Evolutionary conservation across 164 flowering plant species (phyloP).

Genomic region (Buxus sempervirens): DNA sequence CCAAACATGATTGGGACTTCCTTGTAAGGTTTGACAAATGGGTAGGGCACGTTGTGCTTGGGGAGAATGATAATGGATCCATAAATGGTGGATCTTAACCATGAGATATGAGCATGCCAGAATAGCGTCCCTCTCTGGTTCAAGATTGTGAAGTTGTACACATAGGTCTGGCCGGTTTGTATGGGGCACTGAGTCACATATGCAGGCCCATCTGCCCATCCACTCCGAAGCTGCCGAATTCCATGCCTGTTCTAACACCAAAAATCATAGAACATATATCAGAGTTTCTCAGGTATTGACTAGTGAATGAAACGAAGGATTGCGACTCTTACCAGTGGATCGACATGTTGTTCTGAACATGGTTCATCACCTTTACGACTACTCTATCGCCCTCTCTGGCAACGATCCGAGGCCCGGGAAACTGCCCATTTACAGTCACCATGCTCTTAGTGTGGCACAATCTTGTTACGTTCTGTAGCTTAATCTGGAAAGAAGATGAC

Average conservation of each 20-base stretch:
- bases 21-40: slow-evolving; percentile 21
- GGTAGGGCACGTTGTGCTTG: slow-evolving; percentile 17
- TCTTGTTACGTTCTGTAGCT: slow-evolving; percentile 32
- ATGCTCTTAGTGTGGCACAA: slow-evolving; percentile 40
- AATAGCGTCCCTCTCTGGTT: slow-evolving; percentile 27
- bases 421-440: slow-evolving; percentile 39
- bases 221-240: slow-evolving; percentile 20
- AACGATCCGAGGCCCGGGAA: slow-evolving; percentile 35
- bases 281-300: no score
- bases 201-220: slow-evolving; percentile 31
- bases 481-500: slow-evolving; percentile 28
- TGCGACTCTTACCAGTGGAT: slow-evolving; percentile 16
- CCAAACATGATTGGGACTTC: slow-evolving; percentile 26
- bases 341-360: slow-evolving; percentile 25
- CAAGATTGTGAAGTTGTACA: slow-evolving; percentile 24
- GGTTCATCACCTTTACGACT: slow-evolving; percentile 32
- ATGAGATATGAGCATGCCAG: slow-evolving; percentile 25
- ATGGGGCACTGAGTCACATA: slow-evolving; percentile 31
- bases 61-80: slow-evolving; percentile 28
- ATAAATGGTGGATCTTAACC: slow-evolving; percentile 27
- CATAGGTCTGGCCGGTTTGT: slow-evolving; percentile 24
- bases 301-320: background rate
- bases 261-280: background rate
- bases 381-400: slow-evolving; percentile 40
- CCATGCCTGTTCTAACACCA: slow-evolving; percentile 22